Conservation (phyloP, 768 basidiomycete species). For the Boletus tomentosulus region DNA sequence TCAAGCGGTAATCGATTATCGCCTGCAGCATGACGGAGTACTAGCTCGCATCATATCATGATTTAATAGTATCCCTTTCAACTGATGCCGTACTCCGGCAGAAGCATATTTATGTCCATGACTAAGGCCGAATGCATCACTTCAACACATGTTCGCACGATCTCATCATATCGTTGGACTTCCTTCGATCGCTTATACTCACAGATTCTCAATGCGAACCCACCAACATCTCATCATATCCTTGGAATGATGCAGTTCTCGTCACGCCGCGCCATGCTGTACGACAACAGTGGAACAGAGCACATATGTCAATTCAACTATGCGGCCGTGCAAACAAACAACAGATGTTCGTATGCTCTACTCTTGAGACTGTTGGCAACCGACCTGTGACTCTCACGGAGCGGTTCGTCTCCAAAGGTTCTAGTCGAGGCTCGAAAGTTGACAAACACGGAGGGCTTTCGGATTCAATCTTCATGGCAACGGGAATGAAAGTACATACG, state of each 20-base stretch:
- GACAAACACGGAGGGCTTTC: neutral
- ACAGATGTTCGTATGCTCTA: neutral
- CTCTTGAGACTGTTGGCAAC: neutral
- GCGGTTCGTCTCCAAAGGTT: neutral
- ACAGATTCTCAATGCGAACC: constrained; percentile 13
- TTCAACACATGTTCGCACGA: neutral
- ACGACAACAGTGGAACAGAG: constrained; percentile 34
- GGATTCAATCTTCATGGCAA: neutral
- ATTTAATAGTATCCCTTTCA: too few species aligned
- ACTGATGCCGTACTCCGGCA: too few species aligned
- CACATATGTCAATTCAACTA: neutral
- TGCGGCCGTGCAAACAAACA: too few species aligned
- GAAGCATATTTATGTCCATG: too few species aligned
- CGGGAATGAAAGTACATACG: neutral
- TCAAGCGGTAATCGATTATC: too few species aligned
- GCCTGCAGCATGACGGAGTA: too few species aligned
- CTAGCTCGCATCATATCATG: too few species aligned
- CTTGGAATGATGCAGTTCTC: constrained; percentile 34
- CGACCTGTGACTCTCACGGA: neutral
- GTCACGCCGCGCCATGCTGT: constrained; percentile 38
- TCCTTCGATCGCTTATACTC: constrained; percentile 22
- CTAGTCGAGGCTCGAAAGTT: neutral
- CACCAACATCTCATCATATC: constrained; percentile 17
- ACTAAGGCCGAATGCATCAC: too few species aligned
- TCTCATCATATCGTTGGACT: constrained; percentile 21